Evolutionary conservation across 805 yeast genomes (phyloP), one percentile per base, ranked within the genome.

Genomic region (Nadsonia fulvescens): DNA sequence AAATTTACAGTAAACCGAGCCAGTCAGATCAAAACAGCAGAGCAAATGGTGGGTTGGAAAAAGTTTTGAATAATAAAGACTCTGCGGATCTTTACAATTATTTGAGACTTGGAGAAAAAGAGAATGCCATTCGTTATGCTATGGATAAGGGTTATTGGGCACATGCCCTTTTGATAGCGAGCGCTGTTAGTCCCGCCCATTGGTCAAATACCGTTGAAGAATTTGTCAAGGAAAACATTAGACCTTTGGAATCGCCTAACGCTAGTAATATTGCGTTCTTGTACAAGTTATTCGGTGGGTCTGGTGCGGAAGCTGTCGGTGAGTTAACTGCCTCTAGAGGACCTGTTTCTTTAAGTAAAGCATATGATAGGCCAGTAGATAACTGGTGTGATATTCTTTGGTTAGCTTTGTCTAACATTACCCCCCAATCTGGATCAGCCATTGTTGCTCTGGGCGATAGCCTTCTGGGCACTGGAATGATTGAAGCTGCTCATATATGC

Each of bases 131-230:
- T 24, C 55, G 61, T 13, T 52, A 58, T 29, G 70, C 89, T 1
- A 44, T 82, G 11, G 54, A 61, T 2, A 63, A 66, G 28, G 63
- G 67, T 6, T 77, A 78, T 36, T 83, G 78, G 74, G 70, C 86
- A 0, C 56, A 82, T 46, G 75, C 93, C 0, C 49, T 86, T 29
- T 44, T 81, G 15, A 53, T 83, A 25, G 70, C 91, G 1, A 63
- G 71, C 32, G 46, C 78, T 10, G 51, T 68, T 14, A 74, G 89
- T 3, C 63, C 65, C 12, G 70, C 66, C 3, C 56, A 58, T 19
- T 72, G 76, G 64, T 48, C 64, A 4, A 49, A 52, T 17, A 62
- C 73, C 3, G 70, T 73, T 5, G 56, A 69, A 7, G 66, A 59
- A 28, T 77, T 68, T 43, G 61, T 65, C 21, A 60, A 37, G 24